phyloP scores from a whole-genome alignment of 495 filamentous ascomycete genomes.

The Annulohypoxylon stygium region DNA sequence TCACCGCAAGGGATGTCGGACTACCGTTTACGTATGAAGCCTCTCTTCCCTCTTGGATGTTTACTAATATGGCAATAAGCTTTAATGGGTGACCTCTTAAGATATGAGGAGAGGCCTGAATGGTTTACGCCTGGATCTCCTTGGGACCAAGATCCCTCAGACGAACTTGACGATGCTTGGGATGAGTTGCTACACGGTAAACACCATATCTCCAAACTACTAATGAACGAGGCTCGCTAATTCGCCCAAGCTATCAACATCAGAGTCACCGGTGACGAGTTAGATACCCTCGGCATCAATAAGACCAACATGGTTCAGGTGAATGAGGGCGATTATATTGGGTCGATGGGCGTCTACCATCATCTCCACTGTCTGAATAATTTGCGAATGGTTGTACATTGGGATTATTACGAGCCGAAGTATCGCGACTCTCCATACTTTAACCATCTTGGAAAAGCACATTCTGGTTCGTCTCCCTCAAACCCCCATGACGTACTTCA shows the following conservation, averaged over 20 bases:
- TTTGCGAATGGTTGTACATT: slow-evolving; percentile 39
- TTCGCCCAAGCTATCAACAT: slow-evolving; percentile 41
- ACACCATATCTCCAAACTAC: not conserved
- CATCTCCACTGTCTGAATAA: slow-evolving; percentile 52
- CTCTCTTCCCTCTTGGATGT: not conserved
- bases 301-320: slow-evolving; percentile 44
- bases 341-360: slow-evolving; percentile 51
- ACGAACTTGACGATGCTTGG: slow-evolving; percentile 48
- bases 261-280: slow-evolving; percentile 41
- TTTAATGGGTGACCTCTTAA: slow-evolving; percentile 5
- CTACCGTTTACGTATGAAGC: not conserved
- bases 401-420: slow-evolving; percentile 39
- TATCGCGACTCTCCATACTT: slow-evolving; percentile 21
- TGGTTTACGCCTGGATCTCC: slow-evolving; percentile 33
- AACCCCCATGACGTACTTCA: not conserved
- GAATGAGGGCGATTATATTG: slow-evolving; percentile 49
- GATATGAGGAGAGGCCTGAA: slow-evolving; percentile 37
- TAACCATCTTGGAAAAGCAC: slow-evolving; percentile 21
- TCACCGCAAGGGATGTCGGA: not conserved
- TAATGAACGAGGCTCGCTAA: not conserved
- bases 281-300: slow-evolving; percentile 38
- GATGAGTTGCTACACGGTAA: slow-evolving; percentile 40
- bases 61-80: slow-evolving; percentile 19
- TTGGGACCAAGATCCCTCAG: slow-evolving; percentile 36
- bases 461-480: slow-evolving; percentile 18